phyloP scores from a whole-genome alignment of 1,284 basidiomycete species.

The Sporisorium sorghi region DNA sequence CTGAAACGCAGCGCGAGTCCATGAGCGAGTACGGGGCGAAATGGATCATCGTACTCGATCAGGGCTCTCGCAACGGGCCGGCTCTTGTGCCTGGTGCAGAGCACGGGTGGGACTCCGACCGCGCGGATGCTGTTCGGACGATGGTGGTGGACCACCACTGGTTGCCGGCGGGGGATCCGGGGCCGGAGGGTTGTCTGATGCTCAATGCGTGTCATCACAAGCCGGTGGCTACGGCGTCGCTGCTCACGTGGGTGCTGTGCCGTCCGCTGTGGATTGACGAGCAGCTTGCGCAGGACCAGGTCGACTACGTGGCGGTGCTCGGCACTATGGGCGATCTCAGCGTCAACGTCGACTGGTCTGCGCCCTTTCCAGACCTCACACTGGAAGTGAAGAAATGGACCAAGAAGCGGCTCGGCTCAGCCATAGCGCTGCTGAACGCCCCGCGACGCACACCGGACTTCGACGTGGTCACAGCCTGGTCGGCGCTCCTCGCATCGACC shows the following conservation, averaged over 20 bases:
- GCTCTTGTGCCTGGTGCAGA: conserved; percentile 46
- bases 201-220: conserved; percentile 53
- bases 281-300: conserved; percentile 18
- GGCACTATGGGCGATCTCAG: conserved; percentile 58
- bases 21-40: conserved; percentile 39
- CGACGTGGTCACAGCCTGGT: conserved; percentile 49
- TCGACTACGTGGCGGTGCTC: conserved; percentile 57
- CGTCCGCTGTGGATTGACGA: conserved; percentile 39
- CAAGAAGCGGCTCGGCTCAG: conserved; percentile 48
- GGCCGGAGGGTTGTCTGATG: conserved; percentile 52
- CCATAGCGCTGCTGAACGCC: conserved; percentile 56
- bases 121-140: conserved; percentile 21
- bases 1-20: conserved; percentile 24
- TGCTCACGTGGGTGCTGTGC: conserved; percentile 56
- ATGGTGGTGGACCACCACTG: conserved; percentile 60
- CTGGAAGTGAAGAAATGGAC: conserved; percentile 55
- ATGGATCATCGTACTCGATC: conserved; percentile 57
- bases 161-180: conserved; percentile 24
- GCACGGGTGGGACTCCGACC: conserved; percentile 38
- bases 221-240: conserved; percentile 48
- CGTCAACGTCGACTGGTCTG: conserved; percentile 52
- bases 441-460: conserved; percentile 51
- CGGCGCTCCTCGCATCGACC: conserved; percentile 34
- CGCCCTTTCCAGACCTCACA: conserved; percentile 55
- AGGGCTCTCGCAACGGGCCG: conserved; percentile 56